phyloP scores from a whole-genome alignment of 2,329 filamentous ascomycete genomes.

The Colletotrichum sojae region DNA sequence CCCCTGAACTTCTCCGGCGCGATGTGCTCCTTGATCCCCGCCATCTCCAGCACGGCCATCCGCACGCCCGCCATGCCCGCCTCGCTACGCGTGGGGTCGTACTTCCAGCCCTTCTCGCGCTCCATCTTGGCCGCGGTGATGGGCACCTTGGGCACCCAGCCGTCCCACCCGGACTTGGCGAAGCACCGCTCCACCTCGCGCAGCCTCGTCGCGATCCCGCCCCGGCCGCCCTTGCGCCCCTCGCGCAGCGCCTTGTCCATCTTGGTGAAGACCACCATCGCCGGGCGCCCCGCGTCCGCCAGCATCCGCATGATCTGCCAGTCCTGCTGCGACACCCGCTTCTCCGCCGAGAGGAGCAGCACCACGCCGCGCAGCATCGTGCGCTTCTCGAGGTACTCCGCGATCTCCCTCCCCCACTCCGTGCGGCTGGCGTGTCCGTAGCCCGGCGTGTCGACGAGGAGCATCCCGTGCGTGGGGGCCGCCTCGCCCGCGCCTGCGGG shows the following conservation, averaged over 20 bases:
- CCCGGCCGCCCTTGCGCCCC: constrained; percentile 42
- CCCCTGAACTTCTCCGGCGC: constrained; percentile 3
- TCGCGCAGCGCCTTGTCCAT: constrained; percentile 62
- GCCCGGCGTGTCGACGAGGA: constrained; percentile 67
- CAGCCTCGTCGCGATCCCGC: constrained; percentile 42
- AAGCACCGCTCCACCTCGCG: constrained; percentile 33
- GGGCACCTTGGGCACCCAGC: constrained; percentile 50
- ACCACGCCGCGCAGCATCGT: constrained; percentile 65
- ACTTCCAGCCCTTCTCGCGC: constrained; percentile 46
- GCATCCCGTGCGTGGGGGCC: constrained; percentile 61
- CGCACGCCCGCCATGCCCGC: constrained; percentile 58
- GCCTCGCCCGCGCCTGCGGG: constrained; percentile 47
- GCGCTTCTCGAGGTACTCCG: constrained; percentile 64
- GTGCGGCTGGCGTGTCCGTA: constrained; percentile 63
- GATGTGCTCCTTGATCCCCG: constrained; percentile 48
- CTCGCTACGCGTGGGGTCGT: constrained; percentile 44
- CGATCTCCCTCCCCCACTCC: constrained; percentile 68
- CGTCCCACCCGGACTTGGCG: constrained; percentile 34
- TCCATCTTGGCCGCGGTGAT: constrained; percentile 56
- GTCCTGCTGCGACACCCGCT: constrained; percentile 65
- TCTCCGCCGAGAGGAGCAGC: constrained; percentile 67
- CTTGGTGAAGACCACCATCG: constrained; percentile 69
- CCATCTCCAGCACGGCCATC: constrained; percentile 57
- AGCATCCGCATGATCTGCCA: constrained; percentile 62
- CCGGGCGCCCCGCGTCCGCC: constrained; percentile 59